Evolutionary conservation across 225 moss, liverwort and hornwort species (phyloP), one percentile per base, ranked within the genome.

Genomic region (Bryoerythrophyllum caledonicum): DNA sequence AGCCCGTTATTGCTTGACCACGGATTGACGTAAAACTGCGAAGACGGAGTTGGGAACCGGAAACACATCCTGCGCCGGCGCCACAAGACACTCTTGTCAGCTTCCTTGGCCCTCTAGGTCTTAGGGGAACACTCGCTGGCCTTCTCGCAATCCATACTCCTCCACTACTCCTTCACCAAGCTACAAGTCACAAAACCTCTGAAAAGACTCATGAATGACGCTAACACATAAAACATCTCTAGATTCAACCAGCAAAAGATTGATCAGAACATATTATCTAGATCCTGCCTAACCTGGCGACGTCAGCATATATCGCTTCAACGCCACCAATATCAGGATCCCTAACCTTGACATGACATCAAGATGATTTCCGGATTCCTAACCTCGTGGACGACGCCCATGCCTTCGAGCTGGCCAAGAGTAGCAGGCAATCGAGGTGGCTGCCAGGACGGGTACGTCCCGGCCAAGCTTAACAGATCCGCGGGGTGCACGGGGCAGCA

Each of bases 11-110:
- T 71, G 81, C 81, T 67, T 78, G 75, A 78, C 85, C 78, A 81
- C 23, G 85, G 85, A 68, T 85, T 85, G 49, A 75, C 71, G 32
- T 77, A 75, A 34, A 81, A 81, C 70, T 85, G 85, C 24, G 81
- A 62, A 10, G 85, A 78, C 21, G 27, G 55, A 78, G 16, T 81
- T 78, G 0, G 85, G 81, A 9, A 85, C 75, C 9, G 60, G 71
- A 28, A 78, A 75, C 17, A 78, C 81, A 58, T 78, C 72, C 32
- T 67, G 66, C 19, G 84, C 84, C 3, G 78, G 78, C 37, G 51
- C 78, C 56, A 85, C 78, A 41, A 85, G 65, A 56, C 53, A 81
- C 27, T 85, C 85, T 67, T 85, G 81, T 81, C 81, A 81, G 58
- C 80, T 76, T 40, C 82, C 82, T 65, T 82, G 81, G 17, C 79